A percentile compares a stretch with the other conserved stretches of the same genome.
Evolutionary conservation across 441 rosid species (phyloP).

Genomic region (Omphalea diandra): DNA sequence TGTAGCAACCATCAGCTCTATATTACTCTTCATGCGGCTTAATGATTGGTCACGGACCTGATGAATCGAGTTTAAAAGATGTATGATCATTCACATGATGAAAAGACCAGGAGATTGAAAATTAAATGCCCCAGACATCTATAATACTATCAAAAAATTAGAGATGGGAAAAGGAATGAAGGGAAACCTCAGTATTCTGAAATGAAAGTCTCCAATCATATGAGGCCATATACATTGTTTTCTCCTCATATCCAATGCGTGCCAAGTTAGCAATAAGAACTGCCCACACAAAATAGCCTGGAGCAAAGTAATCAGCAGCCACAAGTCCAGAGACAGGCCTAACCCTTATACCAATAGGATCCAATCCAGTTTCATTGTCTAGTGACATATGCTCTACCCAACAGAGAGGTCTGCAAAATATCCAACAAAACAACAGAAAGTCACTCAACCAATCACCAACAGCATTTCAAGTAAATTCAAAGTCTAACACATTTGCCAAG

Average conservation of each 20-base stretch:
- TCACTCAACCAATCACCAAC: slow-evolving; percentile 3
- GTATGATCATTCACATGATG: slow-evolving; percentile 5
- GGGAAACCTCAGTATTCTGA: slow-evolving; percentile 86
- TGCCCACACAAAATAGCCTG: slow-evolving; percentile 99
- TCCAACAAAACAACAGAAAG: slow-evolving; percentile 20
- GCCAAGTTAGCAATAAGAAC: slow-evolving; percentile 96
- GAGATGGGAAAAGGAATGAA: slow-evolving; percentile 11
- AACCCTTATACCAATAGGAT: slow-evolving; percentile 80
- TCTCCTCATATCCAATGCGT: slow-evolving; percentile 92
- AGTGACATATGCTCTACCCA: slow-evolving; percentile 98
- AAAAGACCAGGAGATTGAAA: not conserved
- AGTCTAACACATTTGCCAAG: not conserved
- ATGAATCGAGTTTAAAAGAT: slow-evolving; percentile 17
- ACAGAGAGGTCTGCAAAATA: slow-evolving; percentile 75
- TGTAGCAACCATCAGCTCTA: slow-evolving; percentile 84
- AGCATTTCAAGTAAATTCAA: slow-evolving; percentile 10
- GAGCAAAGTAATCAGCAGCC: slow-evolving; percentile 97
- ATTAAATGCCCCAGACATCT: slow-evolving; percentile 3
- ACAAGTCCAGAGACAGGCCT: slow-evolving; percentile 93
- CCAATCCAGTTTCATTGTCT: slow-evolving; percentile 94
- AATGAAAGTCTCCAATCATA: slow-evolving; percentile 97
- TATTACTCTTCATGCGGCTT: slow-evolving; percentile 80
- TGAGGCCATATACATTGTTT: slow-evolving; percentile 94
- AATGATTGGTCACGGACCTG: slow-evolving; percentile 94
- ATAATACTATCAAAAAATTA: slow-evolving; percentile 13